Conservation (phyloP, 2,329 filamentous ascomycete genomes). For the Phoma sp. region DNA sequence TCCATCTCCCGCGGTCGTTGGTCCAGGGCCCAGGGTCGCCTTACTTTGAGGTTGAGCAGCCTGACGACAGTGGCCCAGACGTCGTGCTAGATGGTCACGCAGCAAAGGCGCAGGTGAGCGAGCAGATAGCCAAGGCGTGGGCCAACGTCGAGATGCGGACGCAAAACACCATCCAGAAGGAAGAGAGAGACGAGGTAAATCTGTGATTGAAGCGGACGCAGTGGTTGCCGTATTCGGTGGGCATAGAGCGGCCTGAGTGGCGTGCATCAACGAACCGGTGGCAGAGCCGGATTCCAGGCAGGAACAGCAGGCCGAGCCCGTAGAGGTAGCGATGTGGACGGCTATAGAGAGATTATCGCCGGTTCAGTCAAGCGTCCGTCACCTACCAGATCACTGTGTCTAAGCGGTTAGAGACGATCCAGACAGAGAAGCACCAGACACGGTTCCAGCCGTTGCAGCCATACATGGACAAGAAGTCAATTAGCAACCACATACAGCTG, state of each 20-base stretch:
- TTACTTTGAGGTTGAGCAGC: slow-evolving; percentile 18
- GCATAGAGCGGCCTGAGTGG: slow-evolving; percentile 20
- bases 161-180: slow-evolving; percentile 15
- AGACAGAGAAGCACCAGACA: slow-evolving; percentile 27
- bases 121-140: slow-evolving; percentile 16
- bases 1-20: slow-evolving; percentile 10
- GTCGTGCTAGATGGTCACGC: slow-evolving; percentile 6
- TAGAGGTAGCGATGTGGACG: too few species aligned
- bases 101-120: slow-evolving; percentile 10
- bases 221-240: slow-evolving; percentile 22
- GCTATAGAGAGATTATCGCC: too few species aligned
- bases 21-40: slow-evolving; percentile 6
- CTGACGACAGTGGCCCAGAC: slow-evolving; percentile 1
- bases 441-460: slow-evolving; percentile 20
- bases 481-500: slow-evolving; percentile 1
- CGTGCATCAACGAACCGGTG: slow-evolving; percentile 19
- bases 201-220: slow-evolving; percentile 23
- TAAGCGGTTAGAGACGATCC: slow-evolving; percentile 23
- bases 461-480: slow-evolving; percentile 22
- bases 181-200: slow-evolving; percentile 13
- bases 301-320: not conserved
- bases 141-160: slow-evolving; percentile 13
- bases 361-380: too few species aligned
- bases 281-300: slow-evolving; percentile 10
- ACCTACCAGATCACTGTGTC: slow-evolving; percentile 11